Evolutionary conservation across 2,329 filamentous ascomycete species (phyloP), one percentile per base, ranked within the genome.

Genomic region (Scytalidium sp.): DNA sequence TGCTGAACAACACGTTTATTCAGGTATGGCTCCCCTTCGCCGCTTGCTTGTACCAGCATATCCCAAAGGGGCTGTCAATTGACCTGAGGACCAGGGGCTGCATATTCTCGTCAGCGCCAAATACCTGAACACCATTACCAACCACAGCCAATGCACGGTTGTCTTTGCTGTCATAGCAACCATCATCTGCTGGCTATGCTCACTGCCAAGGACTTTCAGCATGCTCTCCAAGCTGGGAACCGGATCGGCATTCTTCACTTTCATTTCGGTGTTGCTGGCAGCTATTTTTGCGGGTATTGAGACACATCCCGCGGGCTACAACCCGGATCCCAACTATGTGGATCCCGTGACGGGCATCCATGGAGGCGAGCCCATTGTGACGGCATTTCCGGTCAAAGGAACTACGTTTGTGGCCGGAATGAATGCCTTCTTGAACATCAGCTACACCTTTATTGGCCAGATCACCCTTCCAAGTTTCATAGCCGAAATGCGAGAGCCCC

Each of bases 391-490:
- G 0, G 69, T 83, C 2, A 50, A 53, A 23, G 81, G 85, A 17
- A 95, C 90, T 0, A 88, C 87, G 0, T 96, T 95, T 59, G 88
- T 96, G 3, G 74, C 79, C 2, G 91, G 85, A 19, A 85, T 96
- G 78, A 90, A 84, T 47, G 92, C 92, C 0, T 96, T 96, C 70
- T 78, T 97, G 67, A 97, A 97, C 70, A 97, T 97, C 64, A 90
- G 85, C 70, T 97, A 96, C 67, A 96, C 92, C 0, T 96, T 97
- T 65, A 96, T 97, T 58, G 92, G 92, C 0, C 92, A 97, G 66
- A 96, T 96, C 61, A 96, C 92, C 0, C 78, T 97, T 13, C 92
- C 92, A 1, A 93, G 88, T 59, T 97, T 97, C 73, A 97, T 97
- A 56, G 91, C 92, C 3, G 92, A 97, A 69, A 97, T 97, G 92